Conservation (phyloP, 2,329 filamentous ascomycete species). For the Colletotrichum neosansevieriae region DNA sequence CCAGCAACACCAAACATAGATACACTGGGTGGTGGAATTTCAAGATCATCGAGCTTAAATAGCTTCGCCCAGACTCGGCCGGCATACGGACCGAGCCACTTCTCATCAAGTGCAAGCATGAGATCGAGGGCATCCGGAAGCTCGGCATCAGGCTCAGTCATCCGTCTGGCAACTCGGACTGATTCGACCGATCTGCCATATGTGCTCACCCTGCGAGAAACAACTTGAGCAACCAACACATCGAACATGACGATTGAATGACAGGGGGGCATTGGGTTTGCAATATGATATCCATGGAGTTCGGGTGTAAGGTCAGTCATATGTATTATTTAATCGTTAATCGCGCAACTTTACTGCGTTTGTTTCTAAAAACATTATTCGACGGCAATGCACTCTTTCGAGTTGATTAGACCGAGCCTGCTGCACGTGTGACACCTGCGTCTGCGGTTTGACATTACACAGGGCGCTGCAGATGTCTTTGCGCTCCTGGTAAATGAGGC, state of each 20-base stretch:
- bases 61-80: constrained; percentile 58
- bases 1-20: constrained; percentile 64
- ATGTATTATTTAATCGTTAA: constrained; percentile 36
- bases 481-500: neutral
- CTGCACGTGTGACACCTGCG: constrained; percentile 19
- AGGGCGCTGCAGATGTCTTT: constrained; percentile 14
- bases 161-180: constrained; percentile 58
- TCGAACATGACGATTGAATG: constrained; percentile 33
- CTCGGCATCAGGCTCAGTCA: constrained; percentile 56
- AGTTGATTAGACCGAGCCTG: neutral
- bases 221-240: constrained; percentile 28
- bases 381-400: neutral
- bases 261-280: constrained; percentile 21
- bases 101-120: constrained; percentile 54
- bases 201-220: constrained; percentile 44
- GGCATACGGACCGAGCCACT: constrained; percentile 53
- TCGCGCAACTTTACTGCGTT: constrained; percentile 5
- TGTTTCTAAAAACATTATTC: neutral
- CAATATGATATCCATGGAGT: constrained; percentile 39
- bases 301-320: constrained; percentile 2
- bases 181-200: constrained; percentile 52
- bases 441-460: neutral
- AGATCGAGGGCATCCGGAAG: constrained; percentile 53
- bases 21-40: constrained; percentile 51
- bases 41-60: constrained; percentile 52